Conservation (phyloP, 2,329 filamentous ascomycete species). For the Neofusicoccum kwambonambiense region DNA sequence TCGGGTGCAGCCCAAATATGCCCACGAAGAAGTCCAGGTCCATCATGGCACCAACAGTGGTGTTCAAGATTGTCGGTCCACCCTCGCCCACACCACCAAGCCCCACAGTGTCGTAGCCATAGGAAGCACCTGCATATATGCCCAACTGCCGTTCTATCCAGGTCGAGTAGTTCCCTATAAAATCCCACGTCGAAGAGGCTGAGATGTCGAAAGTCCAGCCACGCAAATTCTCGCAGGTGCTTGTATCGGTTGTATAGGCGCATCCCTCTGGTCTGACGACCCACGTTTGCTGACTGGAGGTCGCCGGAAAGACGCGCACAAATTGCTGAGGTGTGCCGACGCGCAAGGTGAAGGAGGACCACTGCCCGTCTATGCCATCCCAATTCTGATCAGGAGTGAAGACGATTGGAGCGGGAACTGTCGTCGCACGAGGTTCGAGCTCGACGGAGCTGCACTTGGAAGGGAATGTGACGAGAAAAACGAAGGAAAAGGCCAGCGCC, state of each 20-base stretch:
- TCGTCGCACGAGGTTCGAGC: background rate
- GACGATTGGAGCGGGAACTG: slow-evolving; percentile 25
- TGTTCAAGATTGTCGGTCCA: slow-evolving; percentile 30
- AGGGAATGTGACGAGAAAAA: background rate
- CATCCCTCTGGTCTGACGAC: slow-evolving; percentile 37
- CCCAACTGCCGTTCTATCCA: slow-evolving; percentile 28
- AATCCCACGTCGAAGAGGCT: slow-evolving; percentile 32
- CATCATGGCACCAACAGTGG: slow-evolving; percentile 38
- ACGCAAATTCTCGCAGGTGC: slow-evolving; percentile 29
- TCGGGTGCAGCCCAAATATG: slow-evolving; percentile 37
- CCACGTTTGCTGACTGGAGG: slow-evolving; percentile 35
- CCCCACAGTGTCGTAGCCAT: slow-evolving; percentile 36
- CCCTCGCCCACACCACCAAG: slow-evolving; percentile 30
- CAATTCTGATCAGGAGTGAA: slow-evolving; percentile 39
- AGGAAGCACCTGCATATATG: slow-evolving; percentile 31
- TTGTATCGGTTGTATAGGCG: slow-evolving; percentile 24
- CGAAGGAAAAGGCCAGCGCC: background rate
- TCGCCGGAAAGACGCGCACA: slow-evolving; percentile 33
- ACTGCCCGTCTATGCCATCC: slow-evolving; percentile 33
- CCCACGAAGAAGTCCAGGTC: slow-evolving; percentile 40
- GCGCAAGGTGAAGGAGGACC: slow-evolving; percentile 32
- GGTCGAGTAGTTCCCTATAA: slow-evolving; percentile 33
- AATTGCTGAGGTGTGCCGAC: slow-evolving; percentile 31
- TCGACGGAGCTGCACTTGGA: background rate
- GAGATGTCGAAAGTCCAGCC: slow-evolving; percentile 33